Evolutionary conservation across 2,329 filamentous ascomycete species (phyloP).

Genomic region (Fusarium camptoceras): DNA sequence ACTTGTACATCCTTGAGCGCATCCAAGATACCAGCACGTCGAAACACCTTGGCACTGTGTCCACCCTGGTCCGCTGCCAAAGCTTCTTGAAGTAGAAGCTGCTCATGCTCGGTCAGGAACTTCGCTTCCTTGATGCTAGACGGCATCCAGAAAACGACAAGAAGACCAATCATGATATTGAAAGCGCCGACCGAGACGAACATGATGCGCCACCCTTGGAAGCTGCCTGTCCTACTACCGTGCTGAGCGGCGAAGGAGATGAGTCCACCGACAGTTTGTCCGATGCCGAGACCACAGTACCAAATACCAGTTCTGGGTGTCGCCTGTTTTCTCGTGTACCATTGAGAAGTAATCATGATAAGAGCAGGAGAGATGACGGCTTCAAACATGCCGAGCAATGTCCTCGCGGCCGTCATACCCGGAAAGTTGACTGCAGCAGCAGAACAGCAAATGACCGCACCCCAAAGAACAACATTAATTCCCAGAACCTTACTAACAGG

Average conservation of each 20-base stretch:
- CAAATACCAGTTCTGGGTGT: slow-evolving; percentile 17
- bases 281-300: slow-evolving; percentile 17
- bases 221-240: background rate
- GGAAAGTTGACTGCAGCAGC: slow-evolving; percentile 9
- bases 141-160: slow-evolving; percentile 16
- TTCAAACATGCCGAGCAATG: slow-evolving; percentile 20
- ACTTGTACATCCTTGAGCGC: slow-evolving; percentile 1
- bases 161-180: background rate
- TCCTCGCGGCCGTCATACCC: slow-evolving; percentile 11
- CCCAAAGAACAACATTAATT: slow-evolving; percentile 14
- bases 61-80: slow-evolving; percentile 7
- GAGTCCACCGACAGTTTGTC: slow-evolving; percentile 1
- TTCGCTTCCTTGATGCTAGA: slow-evolving; percentile 6
- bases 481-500: slow-evolving; percentile 6
- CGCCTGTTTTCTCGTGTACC: slow-evolving; percentile 11
- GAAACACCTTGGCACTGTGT: background rate
- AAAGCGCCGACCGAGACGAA: slow-evolving; percentile 5
- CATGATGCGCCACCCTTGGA: slow-evolving; percentile 12
- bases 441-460: slow-evolving; percentile 8
- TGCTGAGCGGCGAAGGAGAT: slow-evolving; percentile 18
- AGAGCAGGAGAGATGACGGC: background rate
- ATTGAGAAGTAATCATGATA: slow-evolving; percentile 16
- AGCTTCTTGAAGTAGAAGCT: slow-evolving; percentile 6
- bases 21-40: slow-evolving; percentile 4
- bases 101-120: slow-evolving; percentile 9